These are phyloP conservation scores for Geotrichum cucujoidarum DNA, from an alignment of 1,139 yeast species.

Conservation along the genomic window DNA sequence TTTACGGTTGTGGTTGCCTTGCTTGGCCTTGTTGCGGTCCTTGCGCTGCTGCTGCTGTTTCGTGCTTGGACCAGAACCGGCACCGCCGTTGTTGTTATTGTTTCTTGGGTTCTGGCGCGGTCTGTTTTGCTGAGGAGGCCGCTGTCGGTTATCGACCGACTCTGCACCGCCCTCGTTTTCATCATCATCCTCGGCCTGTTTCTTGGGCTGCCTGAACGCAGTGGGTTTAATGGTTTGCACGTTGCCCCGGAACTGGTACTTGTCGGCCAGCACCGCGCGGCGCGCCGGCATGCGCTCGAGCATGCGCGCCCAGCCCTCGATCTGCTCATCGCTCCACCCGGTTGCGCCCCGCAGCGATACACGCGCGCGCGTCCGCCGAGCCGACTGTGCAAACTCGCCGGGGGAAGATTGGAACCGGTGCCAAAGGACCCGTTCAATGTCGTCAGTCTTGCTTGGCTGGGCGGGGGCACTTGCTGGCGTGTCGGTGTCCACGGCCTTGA, in stretches of 20 bases:
- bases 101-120: not conserved
- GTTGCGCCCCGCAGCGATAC: conserved; percentile 48
- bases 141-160: conserved; percentile 4
- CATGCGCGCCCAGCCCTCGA: conserved; percentile 90
- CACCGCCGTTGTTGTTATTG: not conserved
- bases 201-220: conserved; percentile 3
- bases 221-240: not conserved
- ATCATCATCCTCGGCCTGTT: conserved; percentile 3
- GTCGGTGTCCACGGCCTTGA: not conserved
- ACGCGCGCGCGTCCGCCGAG: conserved; percentile 52
- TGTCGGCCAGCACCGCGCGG: conserved; percentile 53
- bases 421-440: conserved; percentile 54
- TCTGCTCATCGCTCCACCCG: conserved; percentile 80
- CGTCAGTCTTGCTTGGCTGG: conserved; percentile 27
- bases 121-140: conserved; percentile 7
- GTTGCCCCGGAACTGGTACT: conserved; percentile 42
- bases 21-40: conserved; percentile 52
- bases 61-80: conserved; percentile 12
- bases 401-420: conserved; percentile 47
- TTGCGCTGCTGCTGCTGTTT: conserved; percentile 32
- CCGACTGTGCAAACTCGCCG: conserved; percentile 45
- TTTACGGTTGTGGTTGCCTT: conserved; percentile 62
- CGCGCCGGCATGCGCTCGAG: conserved; percentile 59
- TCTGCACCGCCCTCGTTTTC: conserved; percentile 10
- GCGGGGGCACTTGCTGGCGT: not conserved